Evolutionary conservation across 192 early-diverging fungal species (phyloP).

Genomic region (Coemansia biformis): DNA sequence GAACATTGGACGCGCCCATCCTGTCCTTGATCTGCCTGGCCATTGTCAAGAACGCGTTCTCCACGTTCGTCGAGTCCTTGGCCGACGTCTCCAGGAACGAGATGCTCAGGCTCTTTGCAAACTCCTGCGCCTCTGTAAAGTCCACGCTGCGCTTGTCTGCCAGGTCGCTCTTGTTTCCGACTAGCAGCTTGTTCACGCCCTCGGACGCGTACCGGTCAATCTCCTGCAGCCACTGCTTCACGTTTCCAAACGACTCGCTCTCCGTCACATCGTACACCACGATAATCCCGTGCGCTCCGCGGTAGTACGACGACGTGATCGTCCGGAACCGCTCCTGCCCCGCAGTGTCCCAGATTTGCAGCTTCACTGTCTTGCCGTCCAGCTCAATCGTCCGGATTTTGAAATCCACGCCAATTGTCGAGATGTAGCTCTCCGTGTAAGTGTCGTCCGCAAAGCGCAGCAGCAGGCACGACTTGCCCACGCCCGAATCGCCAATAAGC

Average conservation of each 20-base stretch:
- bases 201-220: constrained; percentile 97
- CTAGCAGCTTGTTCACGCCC: constrained; percentile 95
- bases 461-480: constrained; percentile 96
- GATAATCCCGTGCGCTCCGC: constrained; percentile 97
- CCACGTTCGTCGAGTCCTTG: constrained; percentile 96
- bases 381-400: constrained; percentile 99
- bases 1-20: constrained; percentile 46
- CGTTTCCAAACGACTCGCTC: constrained; percentile 89
- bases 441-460: constrained; percentile 98
- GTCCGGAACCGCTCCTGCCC: constrained; percentile 99
- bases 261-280: constrained; percentile 99
- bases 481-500: constrained; percentile 96
- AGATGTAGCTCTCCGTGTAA: constrained; percentile 97
- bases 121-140: constrained; percentile 71
- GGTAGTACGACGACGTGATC: constrained; percentile 96
- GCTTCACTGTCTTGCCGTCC: constrained; percentile 96
- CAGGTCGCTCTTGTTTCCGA: constrained; percentile 98
- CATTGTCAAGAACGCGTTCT: constrained; percentile 99
- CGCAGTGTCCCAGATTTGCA: constrained; percentile 99
- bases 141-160: constrained; percentile 88
- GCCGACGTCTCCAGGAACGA: constrained; percentile 97
- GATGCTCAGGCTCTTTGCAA: constrained; percentile 80
- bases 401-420: constrained; percentile 98
- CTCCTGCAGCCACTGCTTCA: constrained; percentile 98
- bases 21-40: constrained; percentile 99